phyloP scores from a whole-genome alignment of 2,329 filamentous ascomycete species.

The Aspergillus chevalieri region DNA sequence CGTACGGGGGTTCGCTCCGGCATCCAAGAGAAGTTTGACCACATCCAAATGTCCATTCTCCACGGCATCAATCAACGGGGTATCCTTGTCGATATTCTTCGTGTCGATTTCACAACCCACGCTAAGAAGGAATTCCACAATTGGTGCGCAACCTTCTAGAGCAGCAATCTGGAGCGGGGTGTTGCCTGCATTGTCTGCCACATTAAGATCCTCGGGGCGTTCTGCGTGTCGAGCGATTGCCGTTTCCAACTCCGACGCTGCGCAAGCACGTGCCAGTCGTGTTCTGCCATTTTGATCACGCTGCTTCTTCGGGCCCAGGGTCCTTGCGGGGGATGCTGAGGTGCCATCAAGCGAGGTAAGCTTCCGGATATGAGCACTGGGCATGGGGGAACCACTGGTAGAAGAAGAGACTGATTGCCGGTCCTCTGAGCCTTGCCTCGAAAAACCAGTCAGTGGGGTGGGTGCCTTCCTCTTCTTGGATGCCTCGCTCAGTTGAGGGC shows the following conservation, averaged over 20 bases:
- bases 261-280: conserved; percentile 80
- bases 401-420: conserved; percentile 41
- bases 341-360: conserved; percentile 35
- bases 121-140: conserved; percentile 79
- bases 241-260: conserved; percentile 71
- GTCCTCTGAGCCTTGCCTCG: conserved; percentile 42
- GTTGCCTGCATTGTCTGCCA: conserved; percentile 91
- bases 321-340: conserved; percentile 61
- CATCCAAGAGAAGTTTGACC: conserved; percentile 72
- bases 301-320: conserved; percentile 68
- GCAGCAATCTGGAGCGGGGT: conserved; percentile 91
- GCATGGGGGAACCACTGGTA: conserved; percentile 38
- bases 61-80: conserved; percentile 89
- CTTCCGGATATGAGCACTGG: conserved; percentile 36
- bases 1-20: conserved; percentile 85
- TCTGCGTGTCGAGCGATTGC: conserved; percentile 70
- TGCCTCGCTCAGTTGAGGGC: conserved; percentile 22
- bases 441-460: conserved; percentile 36
- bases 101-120: conserved; percentile 80
- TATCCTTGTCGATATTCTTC: conserved; percentile 75
- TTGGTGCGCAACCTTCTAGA: conserved; percentile 76
- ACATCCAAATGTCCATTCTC: conserved; percentile 91
- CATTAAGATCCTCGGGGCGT: conserved; percentile 79
- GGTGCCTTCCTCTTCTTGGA: conserved; percentile 33
- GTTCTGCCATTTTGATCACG: conserved; percentile 91